Evolutionary conservation across 257 asterid genomes (phyloP).

Genomic region (Jacaranda copaia): DNA sequence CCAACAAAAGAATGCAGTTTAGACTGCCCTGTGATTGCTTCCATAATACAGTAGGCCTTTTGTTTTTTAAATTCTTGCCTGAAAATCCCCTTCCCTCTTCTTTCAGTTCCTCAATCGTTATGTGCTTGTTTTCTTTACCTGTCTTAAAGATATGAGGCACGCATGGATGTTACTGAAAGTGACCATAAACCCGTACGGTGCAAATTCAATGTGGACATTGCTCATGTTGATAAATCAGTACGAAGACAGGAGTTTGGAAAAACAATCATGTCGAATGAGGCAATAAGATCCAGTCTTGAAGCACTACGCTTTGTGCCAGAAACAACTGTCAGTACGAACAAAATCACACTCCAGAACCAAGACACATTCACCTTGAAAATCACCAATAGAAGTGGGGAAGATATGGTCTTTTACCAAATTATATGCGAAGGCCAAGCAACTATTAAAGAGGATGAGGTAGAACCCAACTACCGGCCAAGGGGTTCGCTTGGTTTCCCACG

Average conservation of each 20-base stretch:
- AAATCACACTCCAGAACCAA: slow-evolving; percentile 72
- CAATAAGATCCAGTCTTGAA: slow-evolving; percentile 55
- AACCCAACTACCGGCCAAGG: slow-evolving; percentile 59
- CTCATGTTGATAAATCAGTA: slow-evolving; percentile 69
- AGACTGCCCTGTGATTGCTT: slow-evolving; percentile 78
- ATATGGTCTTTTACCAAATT: slow-evolving; percentile 62
- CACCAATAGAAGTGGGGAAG: slow-evolving; percentile 70
- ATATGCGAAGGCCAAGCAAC: slow-evolving; percentile 70
- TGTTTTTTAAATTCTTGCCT: background rate
- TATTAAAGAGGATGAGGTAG: slow-evolving; percentile 56
- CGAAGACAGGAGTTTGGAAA: slow-evolving; percentile 81
- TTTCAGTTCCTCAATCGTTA: background rate
- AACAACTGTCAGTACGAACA: slow-evolving; percentile 51
- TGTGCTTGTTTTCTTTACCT: background rate
- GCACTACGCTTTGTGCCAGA: slow-evolving; percentile 72
- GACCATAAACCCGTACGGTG: slow-evolving; percentile 96
- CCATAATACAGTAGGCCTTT: slow-evolving; percentile 66
- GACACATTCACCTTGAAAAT: slow-evolving; percentile 69
- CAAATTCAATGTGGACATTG: slow-evolving; percentile 75
- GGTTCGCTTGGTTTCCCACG: slow-evolving; percentile 85
- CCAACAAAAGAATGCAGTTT: slow-evolving; percentile 67
- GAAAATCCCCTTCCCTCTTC: background rate
- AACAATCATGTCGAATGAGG: slow-evolving; percentile 55
- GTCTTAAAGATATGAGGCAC: slow-evolving; percentile 78
- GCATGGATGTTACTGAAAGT: slow-evolving; percentile 90